A percentile compares a stretch with the other conserved stretches of the same genome.
These are phyloP conservation scores for Colletotrichum musicola DNA, from an alignment of 2,329 filamentous ascomycete species.

Conservation along the genomic window DNA sequence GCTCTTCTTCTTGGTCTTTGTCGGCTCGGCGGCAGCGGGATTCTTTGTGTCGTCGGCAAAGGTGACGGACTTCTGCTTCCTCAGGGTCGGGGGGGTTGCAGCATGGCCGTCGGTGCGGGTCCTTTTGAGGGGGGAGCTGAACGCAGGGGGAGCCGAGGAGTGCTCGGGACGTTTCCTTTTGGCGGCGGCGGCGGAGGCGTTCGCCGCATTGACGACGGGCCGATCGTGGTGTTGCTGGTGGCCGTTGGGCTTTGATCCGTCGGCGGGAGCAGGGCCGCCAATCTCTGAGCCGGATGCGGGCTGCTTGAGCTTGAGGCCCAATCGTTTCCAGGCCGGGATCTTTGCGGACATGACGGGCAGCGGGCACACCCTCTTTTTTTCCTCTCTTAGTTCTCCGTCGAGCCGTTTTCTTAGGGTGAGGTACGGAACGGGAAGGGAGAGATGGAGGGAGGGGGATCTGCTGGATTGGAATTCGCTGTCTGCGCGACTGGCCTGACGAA, in stretches of 20 bases:
- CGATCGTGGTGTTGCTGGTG: conserved; percentile 39
- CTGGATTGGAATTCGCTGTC: conserved; percentile 31
- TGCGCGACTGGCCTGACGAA: conserved; percentile 32
- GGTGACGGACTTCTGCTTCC: conserved; percentile 61
- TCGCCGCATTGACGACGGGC: conserved; percentile 30
- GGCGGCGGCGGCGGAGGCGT: conserved; percentile 39
- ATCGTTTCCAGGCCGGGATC: conserved; percentile 71
- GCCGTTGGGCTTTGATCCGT: conserved; percentile 44
- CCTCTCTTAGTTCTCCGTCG: conserved; percentile 1
- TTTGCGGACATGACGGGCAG: conserved; percentile 57
- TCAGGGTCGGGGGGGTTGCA: conserved; percentile 42
- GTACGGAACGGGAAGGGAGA: conserved; percentile 17
- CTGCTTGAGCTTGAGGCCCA: conserved; percentile 72
- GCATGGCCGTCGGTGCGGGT: conserved; percentile 40
- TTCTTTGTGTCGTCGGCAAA: conserved; percentile 60
- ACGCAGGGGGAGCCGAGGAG: conserved; percentile 36
- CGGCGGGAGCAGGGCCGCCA: conserved; percentile 35
- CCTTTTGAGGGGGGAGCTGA: conserved; percentile 47
- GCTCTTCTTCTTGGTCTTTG: conserved; percentile 46
- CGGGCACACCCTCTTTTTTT: conserved; percentile 39
- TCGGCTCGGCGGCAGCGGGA: conserved; percentile 35
- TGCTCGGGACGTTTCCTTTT: conserved; percentile 42
- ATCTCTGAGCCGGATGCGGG: conserved; percentile 43
- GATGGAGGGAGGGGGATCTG: conserved; percentile 16
- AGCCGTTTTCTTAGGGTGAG: neutral